phyloP scores from a whole-genome alignment of 2,329 filamentous ascomycete genomes.

The Ceratocystis alfenasii region DNA sequence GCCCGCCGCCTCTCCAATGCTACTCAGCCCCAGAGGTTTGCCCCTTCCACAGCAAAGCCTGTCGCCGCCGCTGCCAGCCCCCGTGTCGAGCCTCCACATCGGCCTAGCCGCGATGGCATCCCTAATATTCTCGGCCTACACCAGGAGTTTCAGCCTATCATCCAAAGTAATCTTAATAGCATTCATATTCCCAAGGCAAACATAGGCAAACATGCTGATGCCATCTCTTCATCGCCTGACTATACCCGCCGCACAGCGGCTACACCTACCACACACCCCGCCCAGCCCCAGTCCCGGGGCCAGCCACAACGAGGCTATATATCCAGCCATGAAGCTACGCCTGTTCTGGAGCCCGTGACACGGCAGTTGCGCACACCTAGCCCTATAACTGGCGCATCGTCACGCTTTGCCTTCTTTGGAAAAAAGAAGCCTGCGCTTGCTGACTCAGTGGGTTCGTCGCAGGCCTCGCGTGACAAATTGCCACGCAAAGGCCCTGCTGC shows the following conservation, averaged over 20 bases:
- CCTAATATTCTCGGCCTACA: constrained; percentile 48
- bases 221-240: constrained; percentile 10
- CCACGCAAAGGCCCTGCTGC: constrained; percentile 69
- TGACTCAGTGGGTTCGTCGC: constrained; percentile 23
- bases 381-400: constrained; percentile 42
- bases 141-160: constrained; percentile 41
- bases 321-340: constrained; percentile 7
- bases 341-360: constrained; percentile 25
- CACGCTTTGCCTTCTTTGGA: constrained; percentile 67
- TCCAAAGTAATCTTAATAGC: constrained; percentile 49
- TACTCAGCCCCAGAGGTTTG: background rate
- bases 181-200: constrained; percentile 38
- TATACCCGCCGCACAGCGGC: background rate
- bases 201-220: constrained; percentile 23
- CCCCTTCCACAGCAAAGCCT: background rate
- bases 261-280: background rate
- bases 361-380: constrained; percentile 37
- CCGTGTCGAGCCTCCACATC: constrained; percentile 35
- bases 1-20: constrained; percentile 23
- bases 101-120: constrained; percentile 59
- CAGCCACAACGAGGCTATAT: background rate
- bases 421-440: constrained; percentile 44
- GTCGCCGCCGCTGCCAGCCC: background rate
- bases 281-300: background rate
- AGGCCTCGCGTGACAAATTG: constrained; percentile 45